Evolutionary conservation across 2,329 filamentous ascomycete genomes (phyloP).

Genomic region (Fusarium sp.): DNA sequence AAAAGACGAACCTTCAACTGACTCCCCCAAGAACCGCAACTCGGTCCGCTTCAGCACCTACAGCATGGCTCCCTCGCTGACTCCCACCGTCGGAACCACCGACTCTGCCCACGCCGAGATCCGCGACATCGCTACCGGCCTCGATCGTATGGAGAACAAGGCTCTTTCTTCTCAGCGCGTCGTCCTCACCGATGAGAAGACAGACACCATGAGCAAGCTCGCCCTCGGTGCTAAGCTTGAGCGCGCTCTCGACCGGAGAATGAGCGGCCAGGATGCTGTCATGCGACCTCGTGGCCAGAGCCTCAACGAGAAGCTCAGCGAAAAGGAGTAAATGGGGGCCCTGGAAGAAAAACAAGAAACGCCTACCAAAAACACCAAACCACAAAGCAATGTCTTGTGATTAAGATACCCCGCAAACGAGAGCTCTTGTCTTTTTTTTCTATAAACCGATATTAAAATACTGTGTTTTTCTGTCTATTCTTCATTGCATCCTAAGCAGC

Average conservation of each 20-base stretch:
- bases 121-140: conserved; percentile 79
- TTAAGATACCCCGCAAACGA: conserved; percentile 38
- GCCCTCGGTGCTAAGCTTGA: conserved; percentile 92
- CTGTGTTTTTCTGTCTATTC: conserved; percentile 11
- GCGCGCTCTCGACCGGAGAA: conserved; percentile 85
- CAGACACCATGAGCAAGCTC: conserved; percentile 84
- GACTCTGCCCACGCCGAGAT: conserved; percentile 71
- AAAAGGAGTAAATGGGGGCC: conserved; percentile 34
- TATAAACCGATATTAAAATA: conserved; percentile 20
- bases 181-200: conserved; percentile 81
- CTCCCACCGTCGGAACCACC: conserved; percentile 65
- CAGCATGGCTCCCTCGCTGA: conserved; percentile 72
- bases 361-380: conserved; percentile 17
- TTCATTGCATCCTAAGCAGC: conserved; percentile 12
- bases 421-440: conserved; percentile 6
- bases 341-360: conserved; percentile 10
- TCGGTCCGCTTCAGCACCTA: conserved; percentile 72
- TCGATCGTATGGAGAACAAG: conserved; percentile 92
- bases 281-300: conserved; percentile 71
- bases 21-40: conserved; percentile 61
- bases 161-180: conserved; percentile 82
- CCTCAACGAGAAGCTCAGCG: conserved; percentile 54
- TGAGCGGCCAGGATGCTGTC: conserved; percentile 90
- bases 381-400: conserved; percentile 33
- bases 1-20: conserved; percentile 32